Base-by-base conservation (phyloP, 129 eudicot genomes). In the Flaveria ramosissima region DNA sequence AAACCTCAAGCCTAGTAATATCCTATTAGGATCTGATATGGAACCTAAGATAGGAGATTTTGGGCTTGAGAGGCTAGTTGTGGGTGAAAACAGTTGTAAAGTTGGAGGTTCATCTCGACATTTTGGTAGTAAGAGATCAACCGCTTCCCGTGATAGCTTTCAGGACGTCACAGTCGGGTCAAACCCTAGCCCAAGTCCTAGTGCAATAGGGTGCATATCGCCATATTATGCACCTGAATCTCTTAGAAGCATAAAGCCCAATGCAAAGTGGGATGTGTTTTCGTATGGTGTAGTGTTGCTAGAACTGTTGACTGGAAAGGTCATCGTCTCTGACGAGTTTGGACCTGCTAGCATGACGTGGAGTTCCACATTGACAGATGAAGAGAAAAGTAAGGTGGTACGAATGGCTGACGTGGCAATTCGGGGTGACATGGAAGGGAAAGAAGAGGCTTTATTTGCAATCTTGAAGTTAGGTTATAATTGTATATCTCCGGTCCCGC, bases 31-130 rank as follows among this genome's bases (percentile, higher is more conserved):
- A 41, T 52, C 75, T 4, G 95, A 95, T 69, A 95, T 91, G 97
- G 99, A 95, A 86, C 96, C 99, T 75, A 91, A 88, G 77, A 88
- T 95, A 2, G 96, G 92, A 21, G 99, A 95, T 75, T 92, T 95
- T 39, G 99, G 99, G 71, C 89, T 95, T 17, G 96, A 92, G 48
- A 80, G 97, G 26, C 88, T 95, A 13, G 86, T 90, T 4, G 75
- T 84, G 23, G 97, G 99, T 0, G 97, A 89, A 19, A 74, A 56
- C 12, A 87, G 96, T 15, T 86, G 85, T 52, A 87, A 86, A 24
- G 85, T 89, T 0, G 88, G 94, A 10, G 83, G 89, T 27, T 95
- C 99, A 1, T 87, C 93, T 71, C 78, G 96, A 1, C 86, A 92
- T 77, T 92, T 92, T 27, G 97, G 97, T 23, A 95, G 97, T 78